phyloP scores from a whole-genome alignment of 2,329 filamentous ascomycete species.

The Trichoderma cornu-damae region DNA sequence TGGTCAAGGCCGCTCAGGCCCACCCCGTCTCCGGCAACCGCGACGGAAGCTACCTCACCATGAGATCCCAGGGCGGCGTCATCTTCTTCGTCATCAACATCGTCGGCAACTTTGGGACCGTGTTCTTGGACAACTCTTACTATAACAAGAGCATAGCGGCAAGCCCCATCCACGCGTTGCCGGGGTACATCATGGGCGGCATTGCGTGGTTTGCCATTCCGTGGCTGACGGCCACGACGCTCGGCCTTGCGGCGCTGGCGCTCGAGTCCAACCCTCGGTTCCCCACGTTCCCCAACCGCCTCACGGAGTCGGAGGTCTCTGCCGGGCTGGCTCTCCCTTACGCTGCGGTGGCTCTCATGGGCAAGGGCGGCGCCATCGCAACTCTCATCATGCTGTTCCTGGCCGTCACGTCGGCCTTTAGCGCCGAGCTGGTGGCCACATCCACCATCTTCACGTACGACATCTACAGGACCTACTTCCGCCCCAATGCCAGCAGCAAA shows the following conservation, averaged over 20 bases:
- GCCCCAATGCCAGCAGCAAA: constrained; percentile 68
- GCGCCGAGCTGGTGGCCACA: constrained; percentile 78
- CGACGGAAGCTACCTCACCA: constrained; percentile 78
- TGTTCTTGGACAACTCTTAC: constrained; percentile 84
- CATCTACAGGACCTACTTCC: constrained; percentile 81
- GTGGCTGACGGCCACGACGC: constrained; percentile 82
- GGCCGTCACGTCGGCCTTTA: constrained; percentile 81
- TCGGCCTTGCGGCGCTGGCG: constrained; percentile 76
- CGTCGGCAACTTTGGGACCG: constrained; percentile 76
- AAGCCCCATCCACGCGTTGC: constrained; percentile 76
- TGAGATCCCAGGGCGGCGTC: constrained; percentile 65
- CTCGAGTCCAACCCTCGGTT: constrained; percentile 69
- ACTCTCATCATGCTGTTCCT: constrained; percentile 82
- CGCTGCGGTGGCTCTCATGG: constrained; percentile 76
- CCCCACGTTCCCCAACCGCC: constrained; percentile 67
- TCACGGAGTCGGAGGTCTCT: constrained; percentile 67
- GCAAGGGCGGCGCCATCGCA: constrained; percentile 71
- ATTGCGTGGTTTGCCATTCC: constrained; percentile 91
- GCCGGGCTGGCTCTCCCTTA: constrained; percentile 82
- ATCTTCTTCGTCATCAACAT: constrained; percentile 90
- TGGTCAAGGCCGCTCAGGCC: constrained; percentile 59
- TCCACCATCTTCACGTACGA: constrained; percentile 85
- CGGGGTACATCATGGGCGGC: constrained; percentile 82
- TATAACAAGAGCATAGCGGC: constrained; percentile 94
- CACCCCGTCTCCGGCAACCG: constrained; percentile 79